phyloP scores from a whole-genome alignment of 73 alveolate species.

The Tetrahymena malaccensis region DNA sequence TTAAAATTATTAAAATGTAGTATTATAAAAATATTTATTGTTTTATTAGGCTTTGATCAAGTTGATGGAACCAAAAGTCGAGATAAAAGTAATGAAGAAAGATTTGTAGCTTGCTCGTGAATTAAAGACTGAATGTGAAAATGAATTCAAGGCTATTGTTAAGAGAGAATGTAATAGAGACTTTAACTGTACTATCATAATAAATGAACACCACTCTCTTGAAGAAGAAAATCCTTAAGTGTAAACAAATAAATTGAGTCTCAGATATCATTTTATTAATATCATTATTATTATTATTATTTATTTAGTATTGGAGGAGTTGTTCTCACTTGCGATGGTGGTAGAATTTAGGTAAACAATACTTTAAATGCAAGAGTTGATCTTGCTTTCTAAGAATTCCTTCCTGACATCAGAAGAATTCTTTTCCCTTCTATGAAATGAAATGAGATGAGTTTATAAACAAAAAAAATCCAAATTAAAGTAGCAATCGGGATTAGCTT shows the following conservation, averaged over 20 bases:
- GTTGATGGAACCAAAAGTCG: constrained; percentile 63
- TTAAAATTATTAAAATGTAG: no score
- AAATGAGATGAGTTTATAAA: background rate
- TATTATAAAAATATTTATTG: background rate
- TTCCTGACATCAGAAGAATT: constrained; percentile 55
- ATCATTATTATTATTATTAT: constrained; percentile 2
- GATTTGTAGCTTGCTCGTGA: constrained; percentile 44
- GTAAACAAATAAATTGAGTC: background rate
- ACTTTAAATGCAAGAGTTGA: constrained; percentile 71
- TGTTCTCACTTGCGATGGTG: constrained; percentile 51
- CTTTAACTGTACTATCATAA: constrained; percentile 27
- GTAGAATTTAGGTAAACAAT: constrained; percentile 66
- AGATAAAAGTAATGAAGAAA: constrained; percentile 52
- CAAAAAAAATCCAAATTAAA: background rate
- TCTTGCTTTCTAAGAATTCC: constrained; percentile 53
- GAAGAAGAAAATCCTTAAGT: constrained; percentile 6
- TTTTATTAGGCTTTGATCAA: constrained; percentile 55
- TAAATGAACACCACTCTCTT: constrained; percentile 44
- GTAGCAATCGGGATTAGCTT: background rate
- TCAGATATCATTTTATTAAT: background rate
- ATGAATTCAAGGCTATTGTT: constrained; percentile 54
- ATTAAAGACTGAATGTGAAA: constrained; percentile 39
- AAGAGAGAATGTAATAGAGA: constrained; percentile 52
- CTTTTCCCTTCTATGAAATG: background rate
- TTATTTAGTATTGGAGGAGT: constrained; percentile 68